Percentiles rank a stretch among this genome's conserved stretches.
phyloP scores from a whole-genome alignment of 129 eudicot species.

The Helianthus tuberosus region DNA sequence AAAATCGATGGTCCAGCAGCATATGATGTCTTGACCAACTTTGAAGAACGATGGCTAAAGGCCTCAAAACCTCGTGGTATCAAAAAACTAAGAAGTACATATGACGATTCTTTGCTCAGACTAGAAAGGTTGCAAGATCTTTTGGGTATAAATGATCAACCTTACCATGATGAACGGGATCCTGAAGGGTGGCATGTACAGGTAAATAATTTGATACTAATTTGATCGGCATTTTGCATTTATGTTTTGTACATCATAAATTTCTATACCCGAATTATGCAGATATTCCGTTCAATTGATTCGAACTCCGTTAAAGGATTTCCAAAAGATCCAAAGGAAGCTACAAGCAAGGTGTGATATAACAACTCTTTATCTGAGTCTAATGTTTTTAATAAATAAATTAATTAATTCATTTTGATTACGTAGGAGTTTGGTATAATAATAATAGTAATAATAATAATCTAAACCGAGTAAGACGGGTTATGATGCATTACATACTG shows the following conservation, averaged over 20 bases:
- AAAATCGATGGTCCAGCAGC: conserved; percentile 96
- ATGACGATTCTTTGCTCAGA: conserved; percentile 70
- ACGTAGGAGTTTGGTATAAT: not conserved
- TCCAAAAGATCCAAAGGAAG: not conserved
- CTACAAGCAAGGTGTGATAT: conserved; percentile 1
- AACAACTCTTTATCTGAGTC: conserved; percentile 2
- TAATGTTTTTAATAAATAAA: not conserved
- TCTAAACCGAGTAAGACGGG: not conserved
- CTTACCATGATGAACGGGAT: conserved; percentile 53
- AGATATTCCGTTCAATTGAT: conserved; percentile 72
- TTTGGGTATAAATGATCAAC: conserved; percentile 52
- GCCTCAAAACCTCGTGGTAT: conserved; percentile 88
- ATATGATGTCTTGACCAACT: conserved; percentile 78
- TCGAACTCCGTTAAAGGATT: conserved; percentile 7
- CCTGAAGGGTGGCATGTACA: conserved; percentile 86
- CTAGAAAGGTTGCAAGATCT: conserved; percentile 74
- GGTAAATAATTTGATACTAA: conserved; percentile 39
- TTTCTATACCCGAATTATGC: conserved; percentile 19
- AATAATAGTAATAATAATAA: not conserved
- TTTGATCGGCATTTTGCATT: not conserved
- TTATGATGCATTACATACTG: conserved; percentile 2
- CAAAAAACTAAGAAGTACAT: conserved; percentile 54
- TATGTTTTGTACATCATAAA: not conserved
- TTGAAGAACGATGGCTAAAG: conserved; percentile 82
- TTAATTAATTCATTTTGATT: not conserved